Evolutionary conservation across 1,284 basidiomycete genomes (phyloP).

Genomic region (Naganishia sp.): DNA sequence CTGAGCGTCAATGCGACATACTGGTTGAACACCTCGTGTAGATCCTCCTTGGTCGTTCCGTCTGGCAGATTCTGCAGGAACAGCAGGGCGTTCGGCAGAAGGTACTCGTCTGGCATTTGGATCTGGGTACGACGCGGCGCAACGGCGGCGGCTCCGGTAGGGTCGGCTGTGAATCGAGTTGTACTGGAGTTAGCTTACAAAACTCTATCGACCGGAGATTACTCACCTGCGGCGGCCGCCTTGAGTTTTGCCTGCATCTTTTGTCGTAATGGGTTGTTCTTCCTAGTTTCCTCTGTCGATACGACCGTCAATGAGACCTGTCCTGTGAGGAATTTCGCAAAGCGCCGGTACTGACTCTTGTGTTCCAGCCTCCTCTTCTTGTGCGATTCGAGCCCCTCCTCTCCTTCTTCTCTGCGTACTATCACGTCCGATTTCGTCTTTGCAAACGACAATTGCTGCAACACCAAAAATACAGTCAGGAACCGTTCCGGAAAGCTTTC

Average conservation of each 20-base stretch:
- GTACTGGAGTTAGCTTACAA: background rate
- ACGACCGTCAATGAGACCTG: background rate
- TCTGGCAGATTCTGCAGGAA: constrained; percentile 94
- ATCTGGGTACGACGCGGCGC: constrained; percentile 73
- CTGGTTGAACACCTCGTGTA: constrained; percentile 85
- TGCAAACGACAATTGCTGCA: constrained; percentile 90
- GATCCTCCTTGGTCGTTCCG: constrained; percentile 82
- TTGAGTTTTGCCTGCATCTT: constrained; percentile 77
- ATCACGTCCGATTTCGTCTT: constrained; percentile 84
- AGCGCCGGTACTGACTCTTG: constrained; percentile 64
- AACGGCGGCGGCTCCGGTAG: constrained; percentile 41
- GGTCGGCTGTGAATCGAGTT: constrained; percentile 2
- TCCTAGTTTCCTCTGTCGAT: constrained; percentile 68
- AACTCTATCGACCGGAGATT: background rate
- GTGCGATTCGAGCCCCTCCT: constrained; percentile 68
- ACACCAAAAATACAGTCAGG: background rate
- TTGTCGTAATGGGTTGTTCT: constrained; percentile 80
- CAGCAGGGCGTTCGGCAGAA: constrained; percentile 97
- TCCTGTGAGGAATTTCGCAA: constrained; percentile 15
- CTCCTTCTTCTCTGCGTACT: constrained; percentile 69
- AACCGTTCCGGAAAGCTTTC: background rate
- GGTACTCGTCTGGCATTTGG: constrained; percentile 98
- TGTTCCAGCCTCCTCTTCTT: constrained; percentile 70
- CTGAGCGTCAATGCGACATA: constrained; percentile 52
- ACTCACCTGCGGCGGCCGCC: constrained; percentile 67